phyloP scores from a whole-genome alignment of 2,329 filamentous ascomycete species.

The Colletotrichum neosansevieriae region DNA sequence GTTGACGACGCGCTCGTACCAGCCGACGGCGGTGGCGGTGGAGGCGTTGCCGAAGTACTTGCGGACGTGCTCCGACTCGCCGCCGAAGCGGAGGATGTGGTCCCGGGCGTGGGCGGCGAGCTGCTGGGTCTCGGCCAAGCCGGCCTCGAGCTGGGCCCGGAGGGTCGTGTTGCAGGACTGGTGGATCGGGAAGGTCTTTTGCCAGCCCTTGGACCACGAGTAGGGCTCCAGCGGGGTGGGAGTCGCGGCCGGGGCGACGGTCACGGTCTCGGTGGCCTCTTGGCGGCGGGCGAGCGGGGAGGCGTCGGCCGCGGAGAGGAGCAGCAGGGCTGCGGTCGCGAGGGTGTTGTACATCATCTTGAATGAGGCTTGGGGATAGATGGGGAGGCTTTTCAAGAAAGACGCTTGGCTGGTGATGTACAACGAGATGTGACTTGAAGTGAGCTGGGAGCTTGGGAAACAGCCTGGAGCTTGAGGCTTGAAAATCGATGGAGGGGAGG shows the following conservation, averaged over 20 bases:
- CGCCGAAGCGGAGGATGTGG: constrained; percentile 70
- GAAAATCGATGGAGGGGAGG: background rate
- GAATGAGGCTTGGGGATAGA: background rate
- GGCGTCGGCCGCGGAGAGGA: constrained; percentile 43
- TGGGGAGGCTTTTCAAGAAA: background rate
- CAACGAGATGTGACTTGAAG: too few relatives aligned
- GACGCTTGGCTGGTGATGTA: constrained; percentile 4
- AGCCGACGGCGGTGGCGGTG: constrained; percentile 70
- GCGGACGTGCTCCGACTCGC: constrained; percentile 68
- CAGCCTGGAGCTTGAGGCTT: constrained; percentile 21
- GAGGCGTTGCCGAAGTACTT: constrained; percentile 76
- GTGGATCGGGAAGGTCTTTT: constrained; percentile 65
- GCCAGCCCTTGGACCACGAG: constrained; percentile 50
- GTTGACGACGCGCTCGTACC: constrained; percentile 70
- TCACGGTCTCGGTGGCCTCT: constrained; percentile 41
- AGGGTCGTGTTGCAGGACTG: constrained; percentile 75
- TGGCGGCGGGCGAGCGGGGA: constrained; percentile 46
- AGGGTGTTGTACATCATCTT: constrained; percentile 38
- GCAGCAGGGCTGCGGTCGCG: constrained; percentile 41
- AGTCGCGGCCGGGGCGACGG: constrained; percentile 39
- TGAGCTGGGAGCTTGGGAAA: constrained; percentile 13
- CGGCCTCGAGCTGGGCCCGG: constrained; percentile 65
- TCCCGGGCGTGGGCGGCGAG: constrained; percentile 72
- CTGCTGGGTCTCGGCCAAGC: constrained; percentile 68
- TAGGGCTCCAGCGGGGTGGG: constrained; percentile 44